Conservation (phyloP, 2,329 filamentous ascomycete species). For the Claviceps pazoutovae region DNA sequence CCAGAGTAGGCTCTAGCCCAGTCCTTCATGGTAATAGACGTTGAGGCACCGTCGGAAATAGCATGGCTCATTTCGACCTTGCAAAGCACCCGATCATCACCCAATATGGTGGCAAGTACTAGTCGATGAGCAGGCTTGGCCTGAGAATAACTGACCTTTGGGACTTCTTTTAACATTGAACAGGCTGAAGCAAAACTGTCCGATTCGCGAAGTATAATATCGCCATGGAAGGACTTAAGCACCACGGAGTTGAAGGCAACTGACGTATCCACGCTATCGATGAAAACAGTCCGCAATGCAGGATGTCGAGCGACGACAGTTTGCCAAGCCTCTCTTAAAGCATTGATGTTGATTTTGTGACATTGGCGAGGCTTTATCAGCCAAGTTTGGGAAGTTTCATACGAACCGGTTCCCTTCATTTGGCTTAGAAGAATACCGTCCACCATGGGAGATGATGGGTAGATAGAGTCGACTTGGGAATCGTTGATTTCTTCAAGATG, state of each 20-base stretch:
- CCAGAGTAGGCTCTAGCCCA: slow-evolving; percentile 3
- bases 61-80: slow-evolving; percentile 8
- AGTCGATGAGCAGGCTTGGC: slow-evolving; percentile 3
- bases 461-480: slow-evolving; percentile 15
- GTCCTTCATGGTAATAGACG: slow-evolving; percentile 2
- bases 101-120: neutral
- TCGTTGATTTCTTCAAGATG: slow-evolving; percentile 5
- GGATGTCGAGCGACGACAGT: slow-evolving; percentile 6
- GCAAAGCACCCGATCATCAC: slow-evolving; percentile 3
- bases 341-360: neutral
- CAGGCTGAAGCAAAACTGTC: neutral
- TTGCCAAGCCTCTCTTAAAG: slow-evolving; percentile 7
- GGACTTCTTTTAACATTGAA: neutral
- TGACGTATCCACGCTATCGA: slow-evolving; percentile 2
- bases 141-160: neutral
- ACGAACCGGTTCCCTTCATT: slow-evolving; percentile 3
- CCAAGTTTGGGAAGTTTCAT: slow-evolving; percentile 3
- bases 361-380: neutral
- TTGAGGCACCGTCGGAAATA: slow-evolving; percentile 6
- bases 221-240: neutral
- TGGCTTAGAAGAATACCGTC: slow-evolving; percentile 19
- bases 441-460: slow-evolving; percentile 20
- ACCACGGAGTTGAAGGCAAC: slow-evolving; percentile 5
- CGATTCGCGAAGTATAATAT: neutral
- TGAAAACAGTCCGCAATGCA: slow-evolving; percentile 6